These are phyloP conservation scores for Lenwebbia sp. DNA, from an alignment of 345 rosid species.

Conservation along the genomic window DNA sequence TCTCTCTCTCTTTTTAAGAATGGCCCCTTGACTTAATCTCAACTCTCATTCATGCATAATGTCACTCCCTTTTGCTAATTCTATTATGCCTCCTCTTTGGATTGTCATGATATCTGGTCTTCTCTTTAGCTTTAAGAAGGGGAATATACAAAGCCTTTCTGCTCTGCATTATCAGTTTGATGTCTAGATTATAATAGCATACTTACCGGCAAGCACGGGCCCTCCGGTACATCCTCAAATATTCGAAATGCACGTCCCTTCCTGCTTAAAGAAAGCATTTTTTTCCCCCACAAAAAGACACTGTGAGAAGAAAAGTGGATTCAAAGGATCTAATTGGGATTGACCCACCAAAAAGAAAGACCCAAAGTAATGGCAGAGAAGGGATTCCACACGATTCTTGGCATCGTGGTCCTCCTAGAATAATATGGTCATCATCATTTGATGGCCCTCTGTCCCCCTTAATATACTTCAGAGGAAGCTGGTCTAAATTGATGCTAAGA, in stretches of 20 bases:
- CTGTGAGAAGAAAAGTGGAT: background rate
- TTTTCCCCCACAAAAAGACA: background rate
- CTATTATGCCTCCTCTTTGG: background rate
- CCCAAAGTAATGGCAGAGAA: background rate
- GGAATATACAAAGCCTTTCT: constrained; percentile 2
- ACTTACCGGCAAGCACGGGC: background rate
- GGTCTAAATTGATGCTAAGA: background rate
- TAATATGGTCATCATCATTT: background rate
- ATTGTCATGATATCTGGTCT: background rate
- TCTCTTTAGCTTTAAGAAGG: background rate
- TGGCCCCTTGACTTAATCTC: background rate
- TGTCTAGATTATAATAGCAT: background rate
- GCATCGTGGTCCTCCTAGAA: background rate
- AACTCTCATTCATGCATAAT: background rate
- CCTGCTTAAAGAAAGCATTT: background rate
- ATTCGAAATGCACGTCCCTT: background rate
- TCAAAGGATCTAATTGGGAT: background rate
- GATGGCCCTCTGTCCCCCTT: background rate
- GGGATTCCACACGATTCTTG: background rate
- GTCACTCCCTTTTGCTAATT: background rate
- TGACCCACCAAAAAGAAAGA: background rate
- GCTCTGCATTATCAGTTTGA: background rate
- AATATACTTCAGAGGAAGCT: background rate
- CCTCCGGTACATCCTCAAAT: background rate
- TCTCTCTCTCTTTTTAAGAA: background rate